A percentile compares a stretch with the other conserved stretches of the same genome.
Conservation (phyloP, 495 filamentous ascomycete species). For the Neurospora sp. region DNA sequence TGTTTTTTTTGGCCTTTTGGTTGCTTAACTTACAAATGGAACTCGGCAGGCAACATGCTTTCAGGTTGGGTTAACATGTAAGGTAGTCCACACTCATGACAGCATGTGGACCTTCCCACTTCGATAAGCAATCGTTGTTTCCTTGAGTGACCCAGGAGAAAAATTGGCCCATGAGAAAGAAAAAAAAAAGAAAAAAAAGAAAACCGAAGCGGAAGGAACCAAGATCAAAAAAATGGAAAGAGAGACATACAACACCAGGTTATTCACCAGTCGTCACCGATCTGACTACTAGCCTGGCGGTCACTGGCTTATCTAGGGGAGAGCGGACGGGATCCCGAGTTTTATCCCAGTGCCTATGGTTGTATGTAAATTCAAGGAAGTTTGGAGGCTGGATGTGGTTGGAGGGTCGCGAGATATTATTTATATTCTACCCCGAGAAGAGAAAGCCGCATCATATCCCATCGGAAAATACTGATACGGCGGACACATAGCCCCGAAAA, state of each 20-base stretch:
- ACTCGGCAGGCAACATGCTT: too few species aligned
- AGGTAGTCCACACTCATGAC: too few species aligned
- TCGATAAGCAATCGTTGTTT: neutral
- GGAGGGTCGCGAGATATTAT: neutral
- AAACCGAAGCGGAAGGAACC: neutral
- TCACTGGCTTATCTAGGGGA: slow-evolving; percentile 32
- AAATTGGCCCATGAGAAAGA: too few species aligned
- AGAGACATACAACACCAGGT: neutral
- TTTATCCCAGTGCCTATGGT: slow-evolving; percentile 6
- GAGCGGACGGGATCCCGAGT: slow-evolving; percentile 43
- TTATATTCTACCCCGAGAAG: neutral
- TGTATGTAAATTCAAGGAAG: neutral
- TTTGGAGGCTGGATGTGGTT: neutral
- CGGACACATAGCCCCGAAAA: too few species aligned
- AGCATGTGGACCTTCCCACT: neutral
- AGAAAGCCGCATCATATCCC: neutral
- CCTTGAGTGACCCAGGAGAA: too few species aligned
- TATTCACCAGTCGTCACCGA: neutral
- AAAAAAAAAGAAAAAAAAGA: too few species aligned
- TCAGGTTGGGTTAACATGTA: too few species aligned
- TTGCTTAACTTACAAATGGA: too few species aligned
- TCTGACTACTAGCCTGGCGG: neutral
- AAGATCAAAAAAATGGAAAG: neutral
- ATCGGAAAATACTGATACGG: too few species aligned
- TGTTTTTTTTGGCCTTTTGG: too few species aligned